Evolutionary conservation across 164 flowering plant species (phyloP), one percentile per base, ranked within the genome.

Genomic region (Umbellularia californica): DNA sequence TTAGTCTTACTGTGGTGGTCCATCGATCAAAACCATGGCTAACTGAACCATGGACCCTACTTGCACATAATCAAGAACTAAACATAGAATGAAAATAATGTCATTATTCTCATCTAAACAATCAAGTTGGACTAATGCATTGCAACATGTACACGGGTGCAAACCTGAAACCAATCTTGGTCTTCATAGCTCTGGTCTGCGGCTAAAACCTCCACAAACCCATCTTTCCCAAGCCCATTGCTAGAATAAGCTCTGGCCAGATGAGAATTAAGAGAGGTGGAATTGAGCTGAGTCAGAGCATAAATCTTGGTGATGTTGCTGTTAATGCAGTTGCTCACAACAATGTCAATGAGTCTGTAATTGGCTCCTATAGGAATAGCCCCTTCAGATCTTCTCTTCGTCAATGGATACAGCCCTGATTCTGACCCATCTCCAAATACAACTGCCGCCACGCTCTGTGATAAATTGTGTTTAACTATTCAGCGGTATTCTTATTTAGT

Each of bases 291-390:
- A 13, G 98, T 91, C 69, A 92, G 81, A 30, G 91, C 95, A 82
- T 88, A 94, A 69, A 94, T 89, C 78, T 89, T 90, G 78, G 81
- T 81, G 23, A 92, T 88, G 80, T 84, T 84, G 73, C 92, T 94
- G 81, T 91, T 89, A 24, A 94, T 88, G 87, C 98, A 94, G 81
- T 94, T 94, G 89, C 98, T 94, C 15, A 92, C 80, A 55, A 87
- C 93, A 25, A 84, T 82, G 81, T 94, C 98, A 60, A 94, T 81
- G 1, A 94, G 92, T 58, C 96, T 87, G 80, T 90, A 94, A 55
- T 89, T 90, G 55, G 91, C 97, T 64, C 85, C 96, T 14, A 94
- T 80, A 2, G 96, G 98, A 51, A 93, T 81, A 1, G 98, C 96
- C 1, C 87, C 92, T 76, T 85, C 86, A 25, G 97, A 80, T 81